phyloP scores from a whole-genome alignment of 257 asterid genomes.

The Fraxinus excelsior region DNA sequence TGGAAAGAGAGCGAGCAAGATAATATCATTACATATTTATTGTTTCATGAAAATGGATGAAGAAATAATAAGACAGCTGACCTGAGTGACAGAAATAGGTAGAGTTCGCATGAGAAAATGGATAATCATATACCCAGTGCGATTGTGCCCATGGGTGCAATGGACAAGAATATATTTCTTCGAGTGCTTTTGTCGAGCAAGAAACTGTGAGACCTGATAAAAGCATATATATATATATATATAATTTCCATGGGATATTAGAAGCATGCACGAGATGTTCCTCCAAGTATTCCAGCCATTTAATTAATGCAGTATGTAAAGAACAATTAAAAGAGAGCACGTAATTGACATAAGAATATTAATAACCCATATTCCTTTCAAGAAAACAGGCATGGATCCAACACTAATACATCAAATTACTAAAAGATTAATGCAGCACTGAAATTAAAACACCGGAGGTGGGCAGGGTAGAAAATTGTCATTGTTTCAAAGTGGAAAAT shows the following conservation, averaged over 20 bases:
- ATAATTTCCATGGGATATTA: constrained; percentile 16
- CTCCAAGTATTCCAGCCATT: not conserved
- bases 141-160: constrained; percentile 99
- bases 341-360: not conserved
- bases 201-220: constrained; percentile 79
- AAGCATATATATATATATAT: constrained; percentile 12
- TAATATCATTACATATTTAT: constrained; percentile 14
- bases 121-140: constrained; percentile 94
- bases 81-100: constrained; percentile 83
- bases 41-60: constrained; percentile 6
- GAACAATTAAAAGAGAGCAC: not conserved
- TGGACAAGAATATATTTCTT: constrained; percentile 86
- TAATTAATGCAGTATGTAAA: not conserved
- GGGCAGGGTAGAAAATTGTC: not conserved
- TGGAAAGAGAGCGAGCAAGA: constrained; percentile 17
- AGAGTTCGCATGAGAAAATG: constrained; percentile 91
- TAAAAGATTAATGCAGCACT: not conserved
- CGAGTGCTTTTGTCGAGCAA: constrained; percentile 68
- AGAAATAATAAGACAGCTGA: constrained; percentile 34
- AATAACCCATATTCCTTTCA: not conserved
- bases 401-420: not conserved
- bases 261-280: constrained; percentile 8
- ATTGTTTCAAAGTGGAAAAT: not conserved
- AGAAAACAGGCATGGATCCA: not conserved
- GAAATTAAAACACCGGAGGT: not conserved